Percentiles rank a stretch among this genome's conserved stretches.
These are phyloP conservation scores for Ambrosiella beaveri DNA, from an alignment of 2,329 filamentous ascomycete genomes.

Conservation along the genomic window DNA sequence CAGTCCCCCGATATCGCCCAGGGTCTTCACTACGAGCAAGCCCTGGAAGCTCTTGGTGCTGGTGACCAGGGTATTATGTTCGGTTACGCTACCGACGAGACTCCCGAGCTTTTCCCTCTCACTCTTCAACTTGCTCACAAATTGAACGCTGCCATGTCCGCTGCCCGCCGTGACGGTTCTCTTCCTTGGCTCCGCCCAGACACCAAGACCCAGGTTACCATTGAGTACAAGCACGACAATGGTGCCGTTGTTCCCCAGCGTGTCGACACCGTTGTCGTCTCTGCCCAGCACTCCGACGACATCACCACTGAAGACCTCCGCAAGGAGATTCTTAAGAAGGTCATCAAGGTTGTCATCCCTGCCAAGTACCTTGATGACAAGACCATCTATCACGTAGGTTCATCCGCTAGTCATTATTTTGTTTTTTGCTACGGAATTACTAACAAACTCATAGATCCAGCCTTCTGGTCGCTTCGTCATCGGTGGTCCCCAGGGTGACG, in stretches of 20 bases:
- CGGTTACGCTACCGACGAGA: conserved; percentile 98
- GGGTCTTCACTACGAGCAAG: conserved; percentile 95
- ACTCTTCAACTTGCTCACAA: conserved; percentile 90
- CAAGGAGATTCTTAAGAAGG: conserved; percentile 92
- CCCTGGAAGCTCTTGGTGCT: conserved; percentile 90
- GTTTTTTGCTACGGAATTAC: conserved; percentile 7
- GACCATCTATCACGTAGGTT: conserved; percentile 80
- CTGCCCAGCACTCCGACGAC: conserved; percentile 77
- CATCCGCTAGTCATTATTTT: not conserved
- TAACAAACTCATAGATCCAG: conserved; percentile 47
- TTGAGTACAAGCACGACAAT: conserved; percentile 95
- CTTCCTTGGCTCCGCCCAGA: conserved; percentile 92
- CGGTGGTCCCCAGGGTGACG: conserved; percentile 95
- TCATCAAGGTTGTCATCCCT: conserved; percentile 89
- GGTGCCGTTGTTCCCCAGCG: conserved; percentile 82
- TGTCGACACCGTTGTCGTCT: conserved; percentile 93
- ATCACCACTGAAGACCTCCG: conserved; percentile 85
- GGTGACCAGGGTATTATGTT: conserved; percentile 99
- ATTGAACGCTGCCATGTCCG: conserved; percentile 88
- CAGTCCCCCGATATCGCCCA: conserved; percentile 98
- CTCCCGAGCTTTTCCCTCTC: conserved; percentile 87
- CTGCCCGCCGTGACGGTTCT: conserved; percentile 70
- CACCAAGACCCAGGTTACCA: conserved; percentile 98
- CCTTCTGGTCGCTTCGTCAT: conserved; percentile 98
- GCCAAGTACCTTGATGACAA: conserved; percentile 79